Conservation (phyloP, 1,139 yeast genomes). For the Pichia kudriavzevii region DNA sequence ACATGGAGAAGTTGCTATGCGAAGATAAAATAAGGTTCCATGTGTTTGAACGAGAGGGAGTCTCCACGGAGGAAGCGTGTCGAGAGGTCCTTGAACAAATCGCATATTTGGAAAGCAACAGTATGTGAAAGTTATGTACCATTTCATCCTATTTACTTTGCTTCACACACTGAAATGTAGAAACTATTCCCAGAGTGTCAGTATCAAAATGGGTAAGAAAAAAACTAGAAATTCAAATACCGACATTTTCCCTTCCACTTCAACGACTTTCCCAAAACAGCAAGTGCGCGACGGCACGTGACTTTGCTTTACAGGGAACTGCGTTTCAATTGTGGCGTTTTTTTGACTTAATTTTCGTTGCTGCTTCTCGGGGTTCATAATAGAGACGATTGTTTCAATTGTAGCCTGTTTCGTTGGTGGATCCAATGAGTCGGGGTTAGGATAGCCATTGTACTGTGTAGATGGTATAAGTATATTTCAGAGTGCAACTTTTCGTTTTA, state of each 20-base stretch:
- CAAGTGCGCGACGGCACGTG: constrained; percentile 4
- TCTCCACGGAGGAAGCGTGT: too few species aligned
- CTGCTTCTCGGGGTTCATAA: too few species aligned
- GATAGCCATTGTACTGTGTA: background rate
- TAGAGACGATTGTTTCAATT: background rate
- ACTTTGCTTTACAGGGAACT: background rate
- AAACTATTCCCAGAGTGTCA: too few species aligned
- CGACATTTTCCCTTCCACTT: too few species aligned
- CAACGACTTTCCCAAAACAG: too few species aligned
- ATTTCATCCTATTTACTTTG: background rate
- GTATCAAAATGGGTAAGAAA: too few species aligned
- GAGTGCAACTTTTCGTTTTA: background rate
- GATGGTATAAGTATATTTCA: background rate
- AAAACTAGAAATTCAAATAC: too few species aligned
- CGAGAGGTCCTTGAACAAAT: background rate
- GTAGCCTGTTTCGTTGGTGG: background rate
- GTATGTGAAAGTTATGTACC: background rate
- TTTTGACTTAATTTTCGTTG: too few species aligned
- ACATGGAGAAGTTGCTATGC: background rate
- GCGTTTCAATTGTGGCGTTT: constrained; percentile 1
- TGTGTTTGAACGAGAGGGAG: too few species aligned
- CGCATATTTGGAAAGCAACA: background rate
- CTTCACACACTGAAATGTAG: background rate
- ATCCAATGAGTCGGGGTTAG: background rate
- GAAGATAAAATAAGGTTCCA: background rate